Evolutionary conservation across 2,329 filamentous ascomycete genomes (phyloP), one percentile per base, ranked within the genome.

Genomic region (Paracorniculantispora psalliotae): DNA sequence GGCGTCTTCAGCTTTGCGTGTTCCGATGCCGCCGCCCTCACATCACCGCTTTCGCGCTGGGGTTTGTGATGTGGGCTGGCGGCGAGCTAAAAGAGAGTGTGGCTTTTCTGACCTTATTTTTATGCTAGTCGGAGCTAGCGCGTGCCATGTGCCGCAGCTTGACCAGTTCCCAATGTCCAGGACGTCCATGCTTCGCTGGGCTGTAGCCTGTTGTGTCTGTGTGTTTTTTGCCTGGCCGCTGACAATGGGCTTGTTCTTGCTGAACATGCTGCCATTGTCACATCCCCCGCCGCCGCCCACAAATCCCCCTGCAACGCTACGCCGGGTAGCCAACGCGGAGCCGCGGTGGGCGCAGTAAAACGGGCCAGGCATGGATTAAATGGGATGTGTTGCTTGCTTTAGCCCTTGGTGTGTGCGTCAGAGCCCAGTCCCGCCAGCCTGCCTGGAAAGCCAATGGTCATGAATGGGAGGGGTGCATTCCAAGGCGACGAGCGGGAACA

Each of bases 261-360:
- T n/a, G n/a, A n/a, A n/a, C n/a, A n/a, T n/a, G n/a, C n/a, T n/a
- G n/a, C n/a, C n/a, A n/a, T n/a, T n/a, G n/a, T n/a, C n/a, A n/a
- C n/a, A n/a, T 52, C 23, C 35, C 49, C 49, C 33, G 21, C 23
- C 21, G n/a, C 19, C 25, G 48, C 19, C 26, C 30, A 25, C 37
- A 54, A 12, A 44, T 25, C 28, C 41, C 35, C 39, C 52, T 55
- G 41, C 21, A 55, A 47, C 41, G 17, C 52, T 46, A 28, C 28
- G 52, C 52, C 52, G 52, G 52, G 41, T 5, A 37, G 21, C 41
- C 41, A 55, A 47, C 52, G 52, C 41, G 52, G 52, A 55, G 52
- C 52, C 52, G 52, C 52, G 52, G 52, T 15, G 52, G 51, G 26
- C 51, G 51, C n/a, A 19, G 52, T 37, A 41, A 39, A 55, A 19